Conservation (phyloP, 192 early-diverging fungal species). For the Dimargaris xerosporica region DNA sequence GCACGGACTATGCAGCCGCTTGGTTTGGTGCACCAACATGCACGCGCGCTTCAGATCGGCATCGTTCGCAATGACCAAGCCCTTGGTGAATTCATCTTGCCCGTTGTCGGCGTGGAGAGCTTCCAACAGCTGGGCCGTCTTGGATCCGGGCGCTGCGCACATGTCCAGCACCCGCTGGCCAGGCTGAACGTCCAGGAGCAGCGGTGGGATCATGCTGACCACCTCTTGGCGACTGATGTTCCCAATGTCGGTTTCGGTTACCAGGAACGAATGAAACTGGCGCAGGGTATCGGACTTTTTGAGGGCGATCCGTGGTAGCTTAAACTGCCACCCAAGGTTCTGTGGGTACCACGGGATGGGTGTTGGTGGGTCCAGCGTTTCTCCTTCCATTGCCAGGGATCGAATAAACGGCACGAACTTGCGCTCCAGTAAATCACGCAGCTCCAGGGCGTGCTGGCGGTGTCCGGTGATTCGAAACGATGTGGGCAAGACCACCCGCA, state of each 20-base stretch:
- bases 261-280: constrained; percentile 87
- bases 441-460: constrained; percentile 50
- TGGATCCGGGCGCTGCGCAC: constrained; percentile 98
- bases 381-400: constrained; percentile 49
- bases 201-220: constrained; percentile 96
- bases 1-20: constrained; percentile 82
- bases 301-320: constrained; percentile 54
- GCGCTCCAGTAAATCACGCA: constrained; percentile 55
- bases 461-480: constrained; percentile 91
- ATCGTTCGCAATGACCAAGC: constrained; percentile 95
- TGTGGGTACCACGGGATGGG: constrained; percentile 82
- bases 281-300: constrained; percentile 58
- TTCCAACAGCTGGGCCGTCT: constrained; percentile 87
- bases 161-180: constrained; percentile 79
- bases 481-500: constrained; percentile 66
- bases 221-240: constrained; percentile 94
- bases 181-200: constrained; percentile 78
- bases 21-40: constrained; percentile 92
- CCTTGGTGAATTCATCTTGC: constrained; percentile 37
- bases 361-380: constrained; percentile 51
- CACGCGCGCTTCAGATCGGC: constrained; percentile 77
- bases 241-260: constrained; percentile 94
- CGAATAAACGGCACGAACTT: constrained; percentile 40
- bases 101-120: constrained; percentile 50
- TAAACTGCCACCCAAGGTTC: constrained; percentile 78